These are phyloP conservation scores for Spirogloea muscicola DNA, from an alignment of 139 green algal species.

Conservation along the genomic window DNA sequence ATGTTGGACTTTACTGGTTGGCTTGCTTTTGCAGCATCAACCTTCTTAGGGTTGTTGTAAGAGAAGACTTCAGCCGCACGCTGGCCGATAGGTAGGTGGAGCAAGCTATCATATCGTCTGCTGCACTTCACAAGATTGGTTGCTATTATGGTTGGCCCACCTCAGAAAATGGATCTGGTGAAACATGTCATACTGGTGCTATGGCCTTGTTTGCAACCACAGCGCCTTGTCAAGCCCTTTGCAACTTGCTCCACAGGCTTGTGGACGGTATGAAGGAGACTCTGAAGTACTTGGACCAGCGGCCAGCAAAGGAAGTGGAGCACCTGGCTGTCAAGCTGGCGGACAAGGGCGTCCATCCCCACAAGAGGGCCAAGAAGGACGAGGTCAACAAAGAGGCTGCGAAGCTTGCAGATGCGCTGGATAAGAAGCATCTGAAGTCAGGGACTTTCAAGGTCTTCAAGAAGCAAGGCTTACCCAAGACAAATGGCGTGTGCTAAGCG, in stretches of 20 bases:
- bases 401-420: neutral
- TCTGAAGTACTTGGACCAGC: neutral
- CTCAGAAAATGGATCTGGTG: neutral
- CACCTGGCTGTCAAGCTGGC: neutral
- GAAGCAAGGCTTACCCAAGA: constrained; percentile 10
- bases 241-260: neutral
- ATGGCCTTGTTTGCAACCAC: too few relatives aligned
- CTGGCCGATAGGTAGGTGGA: constrained; percentile 23
- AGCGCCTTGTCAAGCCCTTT: neutral
- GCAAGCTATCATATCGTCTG: too few relatives aligned
- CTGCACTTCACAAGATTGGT: constrained; percentile 3
- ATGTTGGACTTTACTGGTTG: neutral
- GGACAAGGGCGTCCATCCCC: neutral
- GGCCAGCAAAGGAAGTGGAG: neutral
- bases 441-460: constrained; percentile 19
- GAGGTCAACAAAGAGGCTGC: neutral
- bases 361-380: neutral
- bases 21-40: constrained; percentile 5
- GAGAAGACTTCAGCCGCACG: constrained; percentile 35
- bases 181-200: neutral
- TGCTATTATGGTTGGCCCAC: neutral
- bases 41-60: constrained; percentile 23
- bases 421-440: neutral
- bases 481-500: constrained; percentile 18
- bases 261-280: neutral